phyloP scores from a whole-genome alignment of 768 basidiomycete species.

The Boletus pseudopeckii region DNA sequence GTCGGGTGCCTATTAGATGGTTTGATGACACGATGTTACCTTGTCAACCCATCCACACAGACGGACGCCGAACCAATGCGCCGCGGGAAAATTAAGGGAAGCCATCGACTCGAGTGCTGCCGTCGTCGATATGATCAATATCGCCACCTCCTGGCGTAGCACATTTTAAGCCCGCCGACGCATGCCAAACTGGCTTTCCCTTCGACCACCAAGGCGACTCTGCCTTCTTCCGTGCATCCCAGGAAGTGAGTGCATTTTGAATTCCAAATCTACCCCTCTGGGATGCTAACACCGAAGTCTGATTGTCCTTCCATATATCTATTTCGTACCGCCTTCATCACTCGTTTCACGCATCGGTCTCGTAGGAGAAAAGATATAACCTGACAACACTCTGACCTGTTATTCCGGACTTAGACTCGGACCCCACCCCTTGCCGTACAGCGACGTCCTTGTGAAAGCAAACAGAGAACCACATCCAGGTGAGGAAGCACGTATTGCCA shows the following conservation, averaged over 20 bases:
- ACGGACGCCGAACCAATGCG: too few relatives aligned
- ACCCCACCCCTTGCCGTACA: background rate
- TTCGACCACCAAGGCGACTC: background rate
- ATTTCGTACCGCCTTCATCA: background rate
- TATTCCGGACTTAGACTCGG: background rate
- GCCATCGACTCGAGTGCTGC: too few relatives aligned
- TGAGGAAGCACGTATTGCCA: background rate
- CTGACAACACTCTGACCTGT: background rate
- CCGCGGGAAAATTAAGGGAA: background rate
- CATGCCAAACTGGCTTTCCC: background rate
- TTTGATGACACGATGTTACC: too few relatives aligned
- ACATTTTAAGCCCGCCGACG: background rate
- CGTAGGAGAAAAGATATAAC: background rate
- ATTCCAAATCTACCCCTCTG: background rate
- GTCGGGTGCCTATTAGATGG: too few relatives aligned
- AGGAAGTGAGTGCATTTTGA: background rate
- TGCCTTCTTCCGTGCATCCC: background rate
- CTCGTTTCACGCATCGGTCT: background rate
- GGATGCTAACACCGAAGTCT: background rate
- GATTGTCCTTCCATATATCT: background rate
- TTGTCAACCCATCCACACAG: too few relatives aligned
- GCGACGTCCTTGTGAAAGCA: background rate
- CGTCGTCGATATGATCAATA: background rate
- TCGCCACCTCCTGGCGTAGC: background rate
- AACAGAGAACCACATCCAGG: conserved; percentile 2